A percentile compares a stretch with the other conserved stretches of the same genome.
Conservation (phyloP, 306 rosid genomes). For the Quercus wislizeni region DNA sequence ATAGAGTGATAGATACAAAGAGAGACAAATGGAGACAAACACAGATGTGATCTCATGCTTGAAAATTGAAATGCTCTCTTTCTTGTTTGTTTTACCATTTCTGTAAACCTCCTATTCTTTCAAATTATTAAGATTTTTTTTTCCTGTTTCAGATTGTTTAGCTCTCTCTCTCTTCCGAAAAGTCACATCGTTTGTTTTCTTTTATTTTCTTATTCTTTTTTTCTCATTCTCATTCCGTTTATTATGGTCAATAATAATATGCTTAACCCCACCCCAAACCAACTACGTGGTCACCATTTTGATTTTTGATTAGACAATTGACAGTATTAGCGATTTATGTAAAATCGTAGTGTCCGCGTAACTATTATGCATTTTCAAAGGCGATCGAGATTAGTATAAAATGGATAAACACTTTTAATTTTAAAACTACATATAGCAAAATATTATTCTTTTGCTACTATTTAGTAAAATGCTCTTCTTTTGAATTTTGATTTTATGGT, state of each 20-base stretch:
- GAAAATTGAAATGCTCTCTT: background rate
- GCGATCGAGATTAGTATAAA: background rate
- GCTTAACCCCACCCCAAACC: background rate
- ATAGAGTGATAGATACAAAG: no score
- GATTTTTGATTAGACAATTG: background rate
- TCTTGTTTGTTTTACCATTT: background rate
- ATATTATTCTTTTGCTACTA: no score
- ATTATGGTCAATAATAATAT: background rate
- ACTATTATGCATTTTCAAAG: background rate
- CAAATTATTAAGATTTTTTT: background rate
- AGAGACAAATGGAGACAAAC: conserved; percentile 2
- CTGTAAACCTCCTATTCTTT: background rate
- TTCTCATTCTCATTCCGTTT: background rate
- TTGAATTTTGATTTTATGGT: no score
- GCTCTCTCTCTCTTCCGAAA: background rate
- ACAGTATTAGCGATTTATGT: background rate
- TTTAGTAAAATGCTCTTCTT: no score
- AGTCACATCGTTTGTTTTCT: background rate
- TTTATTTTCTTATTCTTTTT: background rate
- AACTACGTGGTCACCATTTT: background rate
- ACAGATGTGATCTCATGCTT: conserved; percentile 8
- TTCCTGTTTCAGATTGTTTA: background rate
- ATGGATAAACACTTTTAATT: background rate
- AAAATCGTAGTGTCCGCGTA: background rate
- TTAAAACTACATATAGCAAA: no score